Percentiles rank a stretch among this genome's conserved stretches.
phyloP scores from a whole-genome alignment of 2,329 filamentous ascomycete species.

The Sclerotinia minor region DNA sequence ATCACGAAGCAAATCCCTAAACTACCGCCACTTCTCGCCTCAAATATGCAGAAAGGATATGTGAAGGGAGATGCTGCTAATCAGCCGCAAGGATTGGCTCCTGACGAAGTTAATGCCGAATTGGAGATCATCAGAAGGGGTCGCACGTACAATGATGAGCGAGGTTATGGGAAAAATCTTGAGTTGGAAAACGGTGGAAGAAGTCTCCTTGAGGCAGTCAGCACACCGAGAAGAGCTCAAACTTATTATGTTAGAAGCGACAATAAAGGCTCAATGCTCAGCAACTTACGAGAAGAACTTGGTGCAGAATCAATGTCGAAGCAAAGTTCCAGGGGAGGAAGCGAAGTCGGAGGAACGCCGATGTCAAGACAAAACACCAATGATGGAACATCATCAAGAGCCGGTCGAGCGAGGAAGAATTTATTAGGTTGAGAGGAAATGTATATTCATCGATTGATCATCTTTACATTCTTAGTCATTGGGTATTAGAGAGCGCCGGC shows the following conservation, averaged over 20 bases:
- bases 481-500: conserved; percentile 8
- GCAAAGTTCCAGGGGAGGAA: conserved; percentile 26
- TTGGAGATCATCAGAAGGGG: conserved; percentile 39
- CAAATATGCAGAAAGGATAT: conserved; percentile 34
- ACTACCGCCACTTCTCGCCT: conserved; percentile 37
- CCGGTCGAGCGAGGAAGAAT: conserved; percentile 16
- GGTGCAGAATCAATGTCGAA: conserved; percentile 31
- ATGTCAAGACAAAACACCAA: conserved; percentile 25
- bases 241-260: conserved; percentile 25
- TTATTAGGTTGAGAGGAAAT: conserved; percentile 1
- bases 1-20: conserved; percentile 39
- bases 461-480: conserved; percentile 7
- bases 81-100: conserved; percentile 27
- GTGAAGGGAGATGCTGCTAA: conserved; percentile 33
- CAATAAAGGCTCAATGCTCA: conserved; percentile 27
- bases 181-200: conserved; percentile 38
- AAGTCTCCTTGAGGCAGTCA: conserved; percentile 34
- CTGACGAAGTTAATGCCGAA: conserved; percentile 32
- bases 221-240: conserved; percentile 17
- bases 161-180: conserved; percentile 38
- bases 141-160: conserved; percentile 38
- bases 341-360: conserved; percentile 20
- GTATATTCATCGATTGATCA: not conserved
- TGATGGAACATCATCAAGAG: conserved; percentile 21
- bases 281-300: conserved; percentile 23